These are phyloP conservation scores for Hyaloscypha variabilis DNA, from an alignment of 495 filamentous ascomycete genomes.

Conservation along the genomic window DNA sequence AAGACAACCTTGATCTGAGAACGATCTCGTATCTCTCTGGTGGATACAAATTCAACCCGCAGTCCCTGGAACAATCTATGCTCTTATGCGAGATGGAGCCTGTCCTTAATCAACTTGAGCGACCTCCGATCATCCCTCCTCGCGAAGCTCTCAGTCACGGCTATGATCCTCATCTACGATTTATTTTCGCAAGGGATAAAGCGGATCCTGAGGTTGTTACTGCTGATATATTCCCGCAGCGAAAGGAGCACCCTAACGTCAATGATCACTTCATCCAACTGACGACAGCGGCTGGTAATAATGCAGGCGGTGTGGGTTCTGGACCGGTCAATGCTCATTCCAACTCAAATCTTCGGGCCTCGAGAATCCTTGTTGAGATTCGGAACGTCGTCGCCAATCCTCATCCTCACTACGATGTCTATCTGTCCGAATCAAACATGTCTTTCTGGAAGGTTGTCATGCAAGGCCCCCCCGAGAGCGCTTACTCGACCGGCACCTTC, in stretches of 20 bases:
- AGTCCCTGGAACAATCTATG: constrained; percentile 31
- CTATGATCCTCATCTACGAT: constrained; percentile 10
- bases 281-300: constrained; percentile 6
- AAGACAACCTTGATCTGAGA: constrained; percentile 27
- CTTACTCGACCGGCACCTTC: constrained; percentile 32
- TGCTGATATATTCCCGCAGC: constrained; percentile 32
- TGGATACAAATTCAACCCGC: constrained; percentile 34
- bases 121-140: constrained; percentile 26
- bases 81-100: constrained; percentile 39
- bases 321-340: background rate
- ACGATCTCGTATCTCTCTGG: constrained; percentile 33
- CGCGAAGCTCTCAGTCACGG: constrained; percentile 7
- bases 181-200: constrained; percentile 18
- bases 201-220: constrained; percentile 28
- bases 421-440: constrained; percentile 36
- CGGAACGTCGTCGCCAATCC: constrained; percentile 29
- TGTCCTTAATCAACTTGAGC: constrained; percentile 33
- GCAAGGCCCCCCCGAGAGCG: constrained; percentile 25
- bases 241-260: constrained; percentile 33
- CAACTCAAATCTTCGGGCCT: constrained; percentile 6
- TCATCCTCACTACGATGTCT: constrained; percentile 34
- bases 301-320: background rate
- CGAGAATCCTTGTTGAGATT: constrained; percentile 31
- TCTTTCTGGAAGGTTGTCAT: constrained; percentile 37
- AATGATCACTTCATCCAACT: constrained; percentile 34